These are phyloP conservation scores for Flueggea neowawraea DNA, from an alignment of 441 rosid species.

Conservation along the genomic window DNA sequence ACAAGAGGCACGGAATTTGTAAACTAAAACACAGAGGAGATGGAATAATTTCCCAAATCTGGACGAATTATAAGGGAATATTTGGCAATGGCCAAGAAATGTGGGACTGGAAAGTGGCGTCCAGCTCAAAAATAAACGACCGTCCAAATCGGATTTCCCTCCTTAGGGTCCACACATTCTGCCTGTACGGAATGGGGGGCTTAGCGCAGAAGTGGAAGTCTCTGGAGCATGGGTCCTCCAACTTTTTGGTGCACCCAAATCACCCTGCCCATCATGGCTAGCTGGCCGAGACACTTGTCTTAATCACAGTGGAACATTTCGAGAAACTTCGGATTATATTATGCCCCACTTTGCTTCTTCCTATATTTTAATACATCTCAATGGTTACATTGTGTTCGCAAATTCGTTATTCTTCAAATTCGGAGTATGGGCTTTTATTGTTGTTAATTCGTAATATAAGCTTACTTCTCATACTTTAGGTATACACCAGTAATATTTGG, in stretches of 20 bases:
- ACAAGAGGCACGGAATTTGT: too few relatives aligned
- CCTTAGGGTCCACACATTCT: constrained; percentile 1
- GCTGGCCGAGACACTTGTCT: constrained; percentile 27
- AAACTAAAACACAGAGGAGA: too few relatives aligned
- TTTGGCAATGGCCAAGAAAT: too few relatives aligned
- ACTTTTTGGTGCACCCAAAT: constrained; percentile 4
- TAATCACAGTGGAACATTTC: constrained; percentile 18
- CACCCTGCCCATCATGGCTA: constrained; percentile 2
- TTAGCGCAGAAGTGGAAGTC: constrained; percentile 22
- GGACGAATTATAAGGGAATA: not conserved
- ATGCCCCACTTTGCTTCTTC: not conserved
- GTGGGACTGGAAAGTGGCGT: constrained; percentile 18
- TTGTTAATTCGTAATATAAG: too few relatives aligned
- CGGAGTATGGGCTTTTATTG: too few relatives aligned
- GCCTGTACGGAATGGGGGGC: not conserved
- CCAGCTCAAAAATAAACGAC: constrained; percentile 32
- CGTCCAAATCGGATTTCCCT: not conserved
- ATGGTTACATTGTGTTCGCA: too few relatives aligned
- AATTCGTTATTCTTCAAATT: too few relatives aligned
- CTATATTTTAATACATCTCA: not conserved
- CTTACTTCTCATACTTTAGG: too few relatives aligned
- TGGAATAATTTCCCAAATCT: not conserved
- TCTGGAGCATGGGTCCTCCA: constrained; percentile 14
- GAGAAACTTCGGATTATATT: constrained; percentile 23
- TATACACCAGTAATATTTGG: too few relatives aligned